Evolutionary conservation across 2,329 filamentous ascomycete species (phyloP), one percentile per base, ranked within the genome.

Genomic region (Fusarium redolens): DNA sequence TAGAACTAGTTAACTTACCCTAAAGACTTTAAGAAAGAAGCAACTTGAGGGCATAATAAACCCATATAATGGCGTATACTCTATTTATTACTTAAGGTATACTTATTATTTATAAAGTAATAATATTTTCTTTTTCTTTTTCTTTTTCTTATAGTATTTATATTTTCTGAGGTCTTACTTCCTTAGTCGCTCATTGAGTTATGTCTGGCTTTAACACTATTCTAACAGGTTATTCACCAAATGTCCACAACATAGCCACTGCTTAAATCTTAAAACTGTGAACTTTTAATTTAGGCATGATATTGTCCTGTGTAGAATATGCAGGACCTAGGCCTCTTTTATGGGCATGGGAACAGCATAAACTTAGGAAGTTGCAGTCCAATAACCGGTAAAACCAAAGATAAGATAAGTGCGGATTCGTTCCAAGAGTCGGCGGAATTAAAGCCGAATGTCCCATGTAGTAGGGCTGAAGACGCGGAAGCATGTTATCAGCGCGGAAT

Each of bases 271-370:
- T 4, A 40, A n/a, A 20, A 40, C 18, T 38, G 35, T 37, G 35
- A 25, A 5, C 25, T 25, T 25, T 25, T 25, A 5, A 25, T 25
- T 25, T 25, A 25, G 25, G 25, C 25, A 25, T 25, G 25, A 25
- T 25, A 25, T 2, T 35, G 7, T 35, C 14, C 14, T 5, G 6
- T 47, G 12, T 2, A 17, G 3, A 5, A 4, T 10, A 22, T 22
- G 1, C 1, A 22, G 9, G 20, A 15, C 30, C 31, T 1, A 18
- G n/a, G 17, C 8, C 0, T 17, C 3, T 6, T 13, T 2, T 3
- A 10, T n/a, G 5, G 5, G 30, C 4, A 30, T 14, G 13, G 1
- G 9, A 15, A 3, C 4, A 47, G 2, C 5, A 20, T 3, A 4
- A 15, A 3, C 7, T 11, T 7, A 1, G 15, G 10, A 31, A 4